Conservation (phyloP, 148 eudicot genomes). For the Dianthus caryophyllus region DNA sequence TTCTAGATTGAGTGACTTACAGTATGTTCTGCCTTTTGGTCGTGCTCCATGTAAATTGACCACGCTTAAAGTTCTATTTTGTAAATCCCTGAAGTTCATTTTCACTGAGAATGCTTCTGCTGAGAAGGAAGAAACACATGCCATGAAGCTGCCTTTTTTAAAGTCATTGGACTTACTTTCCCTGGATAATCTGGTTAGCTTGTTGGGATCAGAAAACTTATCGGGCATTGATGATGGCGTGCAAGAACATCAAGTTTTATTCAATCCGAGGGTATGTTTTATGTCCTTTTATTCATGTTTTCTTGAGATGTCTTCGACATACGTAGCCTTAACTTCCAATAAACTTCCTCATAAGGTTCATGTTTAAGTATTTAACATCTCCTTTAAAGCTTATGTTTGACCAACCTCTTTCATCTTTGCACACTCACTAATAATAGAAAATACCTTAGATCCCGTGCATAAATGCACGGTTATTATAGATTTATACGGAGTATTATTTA, state of each 20-base stretch:
- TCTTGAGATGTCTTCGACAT: too few species aligned
- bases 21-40: background rate
- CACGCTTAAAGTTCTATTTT: background rate
- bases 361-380: too few species aligned
- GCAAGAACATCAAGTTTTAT: background rate
- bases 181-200: background rate
- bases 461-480: too few species aligned
- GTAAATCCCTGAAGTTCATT: background rate
- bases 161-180: background rate
- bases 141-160: background rate
- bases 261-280: constrained; percentile 5
- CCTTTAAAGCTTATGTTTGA: too few species aligned
- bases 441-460: too few species aligned
- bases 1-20: accelerated
- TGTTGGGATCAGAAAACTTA: background rate
- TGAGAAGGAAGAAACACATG: background rate
- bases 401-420: too few species aligned
- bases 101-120: background rate
- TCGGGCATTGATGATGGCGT: background rate
- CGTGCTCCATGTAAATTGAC: background rate
- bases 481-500: too few species aligned
- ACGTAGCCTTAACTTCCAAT: too few species aligned
- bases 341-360: too few species aligned
- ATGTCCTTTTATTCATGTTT: too few species aligned
- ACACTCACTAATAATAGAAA: too few species aligned